A percentile compares a stretch with the other conserved stretches of the same genome.
Conservation (phyloP, 805 yeast genomes). For the Hanseniaspora taiwanica region DNA sequence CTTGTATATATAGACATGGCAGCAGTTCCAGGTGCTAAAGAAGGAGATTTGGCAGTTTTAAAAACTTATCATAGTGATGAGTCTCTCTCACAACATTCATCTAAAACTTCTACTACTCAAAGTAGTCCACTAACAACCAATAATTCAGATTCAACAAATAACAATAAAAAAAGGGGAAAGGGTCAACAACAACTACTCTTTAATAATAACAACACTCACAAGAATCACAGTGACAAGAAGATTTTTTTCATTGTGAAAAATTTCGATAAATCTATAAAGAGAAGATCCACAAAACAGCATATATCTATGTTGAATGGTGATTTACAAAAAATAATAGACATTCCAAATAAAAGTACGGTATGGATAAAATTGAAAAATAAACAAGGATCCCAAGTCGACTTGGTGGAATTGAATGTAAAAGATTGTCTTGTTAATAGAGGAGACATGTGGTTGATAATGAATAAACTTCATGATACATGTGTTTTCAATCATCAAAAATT, state of each 20-base stretch:
- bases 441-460: constrained; percentile 80
- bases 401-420: constrained; percentile 67
- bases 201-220: no score
- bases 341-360: constrained; percentile 58
- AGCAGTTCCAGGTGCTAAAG: constrained; percentile 46
- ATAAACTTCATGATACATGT: constrained; percentile 47
- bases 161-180: no score
- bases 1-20: constrained; percentile 51
- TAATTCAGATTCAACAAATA: constrained; percentile 2
- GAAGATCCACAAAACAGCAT: constrained; percentile 24
- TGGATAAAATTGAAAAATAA: constrained; percentile 36
- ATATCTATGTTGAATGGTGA: constrained; percentile 50
- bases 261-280: constrained; percentile 19
- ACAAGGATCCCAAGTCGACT: constrained; percentile 54
- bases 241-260: constrained; percentile 32
- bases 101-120: constrained; percentile 11
- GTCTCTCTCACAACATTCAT: not conserved
- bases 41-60: constrained; percentile 70
- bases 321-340: constrained; percentile 43
- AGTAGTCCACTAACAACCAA: constrained; percentile 12
- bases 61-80: constrained; percentile 28
- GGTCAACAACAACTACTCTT: no score
- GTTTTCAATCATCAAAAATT: constrained; percentile 54
- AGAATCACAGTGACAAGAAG: constrained; percentile 19
- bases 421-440: constrained; percentile 78